Evolutionary conservation across 2,329 filamentous ascomycete genomes (phyloP).

Genomic region (Delphinella strobiligena): DNA sequence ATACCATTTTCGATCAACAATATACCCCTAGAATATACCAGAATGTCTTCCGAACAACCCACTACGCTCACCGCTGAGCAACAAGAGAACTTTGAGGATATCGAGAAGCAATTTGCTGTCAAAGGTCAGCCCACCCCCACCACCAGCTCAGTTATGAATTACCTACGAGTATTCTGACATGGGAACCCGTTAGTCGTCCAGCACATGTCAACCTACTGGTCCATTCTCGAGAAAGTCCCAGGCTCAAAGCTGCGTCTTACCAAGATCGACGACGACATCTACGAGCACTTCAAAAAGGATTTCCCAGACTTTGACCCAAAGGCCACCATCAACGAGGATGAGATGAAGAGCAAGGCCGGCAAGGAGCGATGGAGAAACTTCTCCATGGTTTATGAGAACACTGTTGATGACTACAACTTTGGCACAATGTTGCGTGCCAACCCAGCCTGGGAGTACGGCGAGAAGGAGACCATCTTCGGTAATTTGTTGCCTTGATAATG

Average conservation of each 20-base stretch:
- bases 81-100: slow-evolving; percentile 54
- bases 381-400: slow-evolving; percentile 88
- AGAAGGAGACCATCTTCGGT: slow-evolving; percentile 90
- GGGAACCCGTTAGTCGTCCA: too few species aligned
- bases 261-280: slow-evolving; percentile 90
- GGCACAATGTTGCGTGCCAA: slow-evolving; percentile 80
- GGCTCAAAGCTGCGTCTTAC: slow-evolving; percentile 85
- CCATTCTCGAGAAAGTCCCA: slow-evolving; percentile 79
- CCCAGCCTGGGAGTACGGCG: slow-evolving; percentile 71
- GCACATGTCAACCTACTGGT: slow-evolving; percentile 96
- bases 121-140: slow-evolving; percentile 56
- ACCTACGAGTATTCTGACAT: too few species aligned
- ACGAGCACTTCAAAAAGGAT: slow-evolving; percentile 71
- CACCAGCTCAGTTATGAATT: background rate
- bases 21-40: background rate
- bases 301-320: slow-evolving; percentile 90
- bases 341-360: slow-evolving; percentile 94
- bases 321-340: slow-evolving; percentile 70
- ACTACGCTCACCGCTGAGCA: slow-evolving; percentile 37
- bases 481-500: slow-evolving; percentile 17
- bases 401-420: slow-evolving; percentile 95
- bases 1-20: background rate
- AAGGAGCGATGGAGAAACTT: slow-evolving; percentile 95
- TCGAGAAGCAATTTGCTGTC: slow-evolving; percentile 98
- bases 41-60: slow-evolving; percentile 23